Base-by-base conservation (phyloP, 192 early-diverging fungal species). In the Coemansia sp. region DNA sequence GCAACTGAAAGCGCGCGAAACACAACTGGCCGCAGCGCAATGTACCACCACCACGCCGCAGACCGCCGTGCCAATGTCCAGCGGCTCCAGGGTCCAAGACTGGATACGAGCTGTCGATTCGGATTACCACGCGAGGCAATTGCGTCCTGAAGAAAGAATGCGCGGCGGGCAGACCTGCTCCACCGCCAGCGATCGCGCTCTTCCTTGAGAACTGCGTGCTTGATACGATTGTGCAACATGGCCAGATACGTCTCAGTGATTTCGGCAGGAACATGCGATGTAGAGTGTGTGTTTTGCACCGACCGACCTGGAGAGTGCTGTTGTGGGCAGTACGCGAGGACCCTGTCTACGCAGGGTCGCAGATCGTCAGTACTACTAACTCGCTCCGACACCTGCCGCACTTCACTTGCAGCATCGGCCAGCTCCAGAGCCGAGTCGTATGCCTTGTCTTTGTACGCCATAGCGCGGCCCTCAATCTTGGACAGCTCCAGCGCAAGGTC, bases 361-460 rank as follows among this genome's bases (percentile, higher is more conserved):
- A 91, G 76, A 4, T 85, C 77, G 57, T 87, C 84, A 20, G 69
- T 23, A 8, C 41, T 19, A 60, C 38, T 59, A 61, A 80, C 62
- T 23, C 77, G 77, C 49, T 55, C n/a, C 13, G 77, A 56, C 7
- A 68, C 77, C 19, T 65, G 48, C 11, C 61, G 64, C n/a, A 62
- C 65, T 54, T 80, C 77, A 32, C 45, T 59, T 14, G 75, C 62
- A 9, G 85, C 73, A 41, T 91, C 86, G 55, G 87, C 85, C 6
- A 94, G 84, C 64, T 95, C 94, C 16, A 91, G 83, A 45, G 89
- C 90, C 24, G 91, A 87, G 77, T 95, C 90, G 51, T 93, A 88
- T 41, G 85, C 76, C 54, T 85, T 85, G 70, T 98, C 96, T 61
- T 94, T 95, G 54, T 84, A 72, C 24, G 77, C 67, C 61, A 90